Percentiles rank a stretch among this genome's conserved stretches.
These are phyloP conservation scores for Globisporangium orthogonon DNA, from an alignment of 352 stramenopile species.

Conservation along the genomic window DNA sequence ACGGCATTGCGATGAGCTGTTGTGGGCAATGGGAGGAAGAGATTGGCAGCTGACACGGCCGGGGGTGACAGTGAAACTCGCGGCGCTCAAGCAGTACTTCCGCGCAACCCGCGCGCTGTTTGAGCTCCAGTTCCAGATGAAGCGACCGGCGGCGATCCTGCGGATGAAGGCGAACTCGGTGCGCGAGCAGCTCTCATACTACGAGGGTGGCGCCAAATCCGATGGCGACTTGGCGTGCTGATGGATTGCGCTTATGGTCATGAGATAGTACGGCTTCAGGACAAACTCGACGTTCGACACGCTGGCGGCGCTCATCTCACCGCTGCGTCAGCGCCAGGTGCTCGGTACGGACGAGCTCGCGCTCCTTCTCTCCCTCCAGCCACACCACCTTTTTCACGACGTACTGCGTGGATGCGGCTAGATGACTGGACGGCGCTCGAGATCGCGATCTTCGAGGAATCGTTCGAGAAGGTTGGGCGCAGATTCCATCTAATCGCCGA, in stretches of 20 bases:
- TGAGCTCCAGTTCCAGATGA: constrained; percentile 70
- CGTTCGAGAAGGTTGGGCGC: constrained; percentile 68
- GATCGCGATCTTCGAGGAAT: constrained; percentile 72
- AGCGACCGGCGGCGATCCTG: constrained; percentile 59
- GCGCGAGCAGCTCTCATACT: not conserved
- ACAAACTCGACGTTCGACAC: constrained; percentile 61
- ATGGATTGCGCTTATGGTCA: not conserved
- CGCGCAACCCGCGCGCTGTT: constrained; percentile 56
- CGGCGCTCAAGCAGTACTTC: constrained; percentile 50
- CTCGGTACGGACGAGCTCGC: constrained; percentile 31
- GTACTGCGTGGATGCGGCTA: constrained; percentile 11
- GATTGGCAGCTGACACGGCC: too few relatives aligned
- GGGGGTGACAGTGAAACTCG: constrained; percentile 39
- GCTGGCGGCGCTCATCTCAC: constrained; percentile 54
- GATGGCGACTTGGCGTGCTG: not conserved
- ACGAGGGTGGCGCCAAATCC: too few relatives aligned
- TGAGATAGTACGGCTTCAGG: constrained; percentile 57
- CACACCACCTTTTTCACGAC: not conserved
- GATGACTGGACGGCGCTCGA: constrained; percentile 74
- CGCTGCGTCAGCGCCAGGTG: constrained; percentile 55
- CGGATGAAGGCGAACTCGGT: constrained; percentile 68
- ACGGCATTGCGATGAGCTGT: too few relatives aligned
- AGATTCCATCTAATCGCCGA: constrained; percentile 72
- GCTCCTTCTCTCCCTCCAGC: not conserved
- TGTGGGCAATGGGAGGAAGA: too few relatives aligned